phyloP scores from a whole-genome alignment of 306 rosid genomes.

The Cyamopsis tetragonoloba region DNA sequence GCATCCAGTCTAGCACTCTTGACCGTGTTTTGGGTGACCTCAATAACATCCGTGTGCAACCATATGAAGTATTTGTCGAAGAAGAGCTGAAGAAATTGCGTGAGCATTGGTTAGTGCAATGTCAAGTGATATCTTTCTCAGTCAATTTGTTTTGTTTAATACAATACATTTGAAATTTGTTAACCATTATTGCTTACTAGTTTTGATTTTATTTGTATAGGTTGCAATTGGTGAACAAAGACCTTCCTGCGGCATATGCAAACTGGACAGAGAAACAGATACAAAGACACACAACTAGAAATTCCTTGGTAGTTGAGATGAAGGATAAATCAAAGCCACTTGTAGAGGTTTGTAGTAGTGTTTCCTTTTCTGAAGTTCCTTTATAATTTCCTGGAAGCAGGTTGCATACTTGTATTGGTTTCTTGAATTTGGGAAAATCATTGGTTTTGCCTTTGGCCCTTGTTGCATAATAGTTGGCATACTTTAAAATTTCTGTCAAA shows the following conservation, averaged over 20 bases:
- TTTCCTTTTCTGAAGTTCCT: slow-evolving; percentile 17
- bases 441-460: no score
- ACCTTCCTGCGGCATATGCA: slow-evolving; percentile 64
- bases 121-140: neutral
- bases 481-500: slow-evolving; percentile 17
- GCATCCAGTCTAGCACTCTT: slow-evolving; percentile 74
- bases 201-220: slow-evolving; percentile 41
- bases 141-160: neutral
- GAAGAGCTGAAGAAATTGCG: slow-evolving; percentile 88
- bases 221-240: slow-evolving; percentile 68
- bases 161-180: neutral
- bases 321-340: slow-evolving; percentile 37
- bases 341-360: slow-evolving; percentile 49
- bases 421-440: slow-evolving; percentile 14
- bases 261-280: slow-evolving; percentile 53
- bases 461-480: neutral
- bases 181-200: slow-evolving; percentile 10
- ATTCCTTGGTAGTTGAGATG: slow-evolving; percentile 58
- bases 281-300: slow-evolving; percentile 42
- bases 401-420: slow-evolving; percentile 17
- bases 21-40: slow-evolving; percentile 82
- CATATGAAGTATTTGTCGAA: slow-evolving; percentile 74
- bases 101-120: slow-evolving; percentile 77
- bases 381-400: slow-evolving; percentile 7
- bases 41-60: slow-evolving; percentile 63